Evolutionary conservation across 805 yeast species (phyloP), one percentile per base, ranked within the genome.

Genomic region (Lipomyces yamanashiensis): DNA sequence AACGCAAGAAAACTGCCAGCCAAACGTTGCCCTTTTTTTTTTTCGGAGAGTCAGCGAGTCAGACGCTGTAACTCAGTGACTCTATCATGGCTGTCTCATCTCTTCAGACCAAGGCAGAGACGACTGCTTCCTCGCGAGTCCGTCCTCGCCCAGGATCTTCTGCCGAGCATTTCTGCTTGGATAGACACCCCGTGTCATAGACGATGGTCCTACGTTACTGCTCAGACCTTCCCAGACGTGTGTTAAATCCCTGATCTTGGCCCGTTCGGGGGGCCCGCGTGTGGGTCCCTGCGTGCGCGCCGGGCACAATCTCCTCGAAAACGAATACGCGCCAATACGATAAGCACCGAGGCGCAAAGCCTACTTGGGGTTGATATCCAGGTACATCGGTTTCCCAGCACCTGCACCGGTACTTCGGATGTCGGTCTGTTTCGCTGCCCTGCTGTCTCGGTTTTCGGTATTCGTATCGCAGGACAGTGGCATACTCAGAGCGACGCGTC

Each of bases 251-350:
- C 2, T n/a, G n/a, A 2, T 17, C 47, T 2, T 43, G 47, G 47
- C 6, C 47, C 47, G 47, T 43, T 10, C 47, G 47, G 21, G 53
- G 3, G 53, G 53, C 15, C 53, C 40, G 40, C 40, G 53, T 12
- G 53, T 13, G 53, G 53, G 53, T 49, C 52, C 39, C 12, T 48
- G 52, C 53, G 53, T 15, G 53, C 53, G 39, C 19, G 40, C 10
- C 19, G 34, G 36, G 33, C 15, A 47, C 48, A 6, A 7, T 28
- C 28, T 28, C 28, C 28, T 28, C 28, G 43, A 39, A 47, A 33
- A 47, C 51, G 51, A 47, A 23, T 23, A 23, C 51, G 51, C n/a
- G 23, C 12, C 2, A 7, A 7, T 7, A 3, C 53, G 53, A 49
- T 49, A 49, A 49, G 53, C 53, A 37, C 40, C n/a, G 34, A 34